phyloP scores from a whole-genome alignment of 2,329 filamentous ascomycete species.

The Sporothrix pallida region DNA sequence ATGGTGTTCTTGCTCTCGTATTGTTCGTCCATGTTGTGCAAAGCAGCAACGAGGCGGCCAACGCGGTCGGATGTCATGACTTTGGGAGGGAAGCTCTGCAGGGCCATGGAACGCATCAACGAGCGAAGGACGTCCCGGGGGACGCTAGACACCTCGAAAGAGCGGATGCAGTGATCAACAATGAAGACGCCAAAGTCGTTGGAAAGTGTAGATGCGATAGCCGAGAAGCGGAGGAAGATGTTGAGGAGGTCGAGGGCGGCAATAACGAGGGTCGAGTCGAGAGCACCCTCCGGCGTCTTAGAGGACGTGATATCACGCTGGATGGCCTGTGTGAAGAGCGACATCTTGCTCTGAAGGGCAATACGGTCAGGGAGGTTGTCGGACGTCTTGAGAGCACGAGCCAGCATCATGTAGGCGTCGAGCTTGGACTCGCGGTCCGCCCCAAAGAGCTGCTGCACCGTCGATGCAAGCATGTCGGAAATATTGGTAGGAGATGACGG shows the following conservation, averaged over 20 bases:
- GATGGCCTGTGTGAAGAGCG: slow-evolving; percentile 79
- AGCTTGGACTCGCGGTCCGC: slow-evolving; percentile 73
- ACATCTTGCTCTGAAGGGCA: slow-evolving; percentile 76
- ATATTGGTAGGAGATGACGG: slow-evolving; percentile 62
- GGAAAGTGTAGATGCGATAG: slow-evolving; percentile 72
- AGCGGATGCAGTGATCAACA: slow-evolving; percentile 77
- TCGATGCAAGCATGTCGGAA: slow-evolving; percentile 81
- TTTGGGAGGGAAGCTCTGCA: slow-evolving; percentile 77
- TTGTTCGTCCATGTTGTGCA: slow-evolving; percentile 75
- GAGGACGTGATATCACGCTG: slow-evolving; percentile 73
- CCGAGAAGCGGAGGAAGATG: slow-evolving; percentile 75
- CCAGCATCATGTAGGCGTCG: slow-evolving; percentile 85
- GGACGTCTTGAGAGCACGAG: slow-evolving; percentile 77
- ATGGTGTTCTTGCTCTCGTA: slow-evolving; percentile 78
- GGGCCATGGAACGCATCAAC: slow-evolving; percentile 78
- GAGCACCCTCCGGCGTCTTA: slow-evolving; percentile 59
- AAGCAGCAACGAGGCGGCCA: slow-evolving; percentile 69
- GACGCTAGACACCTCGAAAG: slow-evolving; percentile 69
- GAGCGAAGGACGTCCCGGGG: slow-evolving; percentile 81
- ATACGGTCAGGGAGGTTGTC: slow-evolving; percentile 79
- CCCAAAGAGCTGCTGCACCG: slow-evolving; percentile 79
- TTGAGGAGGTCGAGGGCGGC: slow-evolving; percentile 79
- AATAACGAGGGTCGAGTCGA: slow-evolving; percentile 73
- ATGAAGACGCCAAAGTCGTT: slow-evolving; percentile 81
- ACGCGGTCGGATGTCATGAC: slow-evolving; percentile 76